Percentiles rank a stretch among this genome's conserved stretches.
Conservation (phyloP, 2,329 filamentous ascomycete species). For the Bisporella sp. region DNA sequence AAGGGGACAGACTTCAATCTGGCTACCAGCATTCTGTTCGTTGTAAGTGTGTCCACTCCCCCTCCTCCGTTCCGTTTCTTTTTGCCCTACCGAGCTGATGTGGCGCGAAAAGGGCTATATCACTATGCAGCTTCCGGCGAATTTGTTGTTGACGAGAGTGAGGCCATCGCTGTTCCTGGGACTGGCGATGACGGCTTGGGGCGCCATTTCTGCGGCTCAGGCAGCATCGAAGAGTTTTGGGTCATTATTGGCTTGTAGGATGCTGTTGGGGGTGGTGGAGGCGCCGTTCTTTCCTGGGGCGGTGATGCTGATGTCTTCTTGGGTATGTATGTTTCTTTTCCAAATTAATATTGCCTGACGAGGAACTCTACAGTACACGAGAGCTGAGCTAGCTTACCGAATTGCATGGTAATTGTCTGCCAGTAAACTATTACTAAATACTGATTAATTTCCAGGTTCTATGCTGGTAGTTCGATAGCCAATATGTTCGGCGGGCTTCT, state of each 20-base stretch:
- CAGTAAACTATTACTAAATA: slow-evolving; percentile 34
- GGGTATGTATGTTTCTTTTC: background rate
- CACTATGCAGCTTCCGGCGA: slow-evolving; percentile 40
- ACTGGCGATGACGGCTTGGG: slow-evolving; percentile 31
- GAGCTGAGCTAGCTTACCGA: slow-evolving; percentile 5
- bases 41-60: slow-evolving; percentile 29
- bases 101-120: slow-evolving; percentile 30
- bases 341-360: background rate
- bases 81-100: no score
- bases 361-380: slow-evolving; percentile 1
- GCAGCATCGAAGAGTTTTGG: slow-evolving; percentile 36
- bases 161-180: slow-evolving; percentile 37
- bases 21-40: slow-evolving; percentile 47
- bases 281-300: slow-evolving; percentile 40
- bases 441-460: slow-evolving; percentile 38
- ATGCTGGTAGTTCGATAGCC: slow-evolving; percentile 35
- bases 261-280: slow-evolving; percentile 41
- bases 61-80: no score
- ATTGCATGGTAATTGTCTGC: slow-evolving; percentile 34
- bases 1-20: slow-evolving; percentile 50
- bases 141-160: slow-evolving; percentile 37
- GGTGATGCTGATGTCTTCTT: slow-evolving; percentile 33
- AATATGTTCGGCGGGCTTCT: slow-evolving; percentile 45
- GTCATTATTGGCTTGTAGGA: slow-evolving; percentile 38
- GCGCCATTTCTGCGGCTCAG: slow-evolving; percentile 35